Percentiles rank a stretch among this genome's conserved stretches.
Conservation (phyloP, 2,329 filamentous ascomycete genomes). For the Penicillium verrucosum region DNA sequence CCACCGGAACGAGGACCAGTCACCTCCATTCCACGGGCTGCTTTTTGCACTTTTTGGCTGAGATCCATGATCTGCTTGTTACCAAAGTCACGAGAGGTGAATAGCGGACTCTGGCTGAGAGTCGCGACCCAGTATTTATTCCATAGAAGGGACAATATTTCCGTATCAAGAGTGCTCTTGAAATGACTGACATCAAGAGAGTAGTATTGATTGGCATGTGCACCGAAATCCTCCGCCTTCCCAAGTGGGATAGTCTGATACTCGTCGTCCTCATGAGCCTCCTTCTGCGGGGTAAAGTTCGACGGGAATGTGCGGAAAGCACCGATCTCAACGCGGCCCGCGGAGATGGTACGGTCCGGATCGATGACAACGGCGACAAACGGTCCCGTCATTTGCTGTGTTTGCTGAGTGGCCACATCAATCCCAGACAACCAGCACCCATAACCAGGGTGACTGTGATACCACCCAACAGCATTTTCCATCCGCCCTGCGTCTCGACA, state of each 20-base stretch:
- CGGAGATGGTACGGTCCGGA: constrained; percentile 89
- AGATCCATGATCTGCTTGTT: constrained; percentile 91
- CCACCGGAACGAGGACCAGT: constrained; percentile 29
- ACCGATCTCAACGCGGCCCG: constrained; percentile 94
- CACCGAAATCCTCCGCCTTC: constrained; percentile 94
- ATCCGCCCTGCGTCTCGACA: constrained; percentile 72
- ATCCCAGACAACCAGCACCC: constrained; percentile 98
- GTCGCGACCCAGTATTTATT: constrained; percentile 98
- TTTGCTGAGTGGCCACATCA: constrained; percentile 82
- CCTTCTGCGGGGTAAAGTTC: constrained; percentile 59
- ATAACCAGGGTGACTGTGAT: constrained; percentile 95
- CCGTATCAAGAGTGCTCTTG: constrained; percentile 85
- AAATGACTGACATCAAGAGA: constrained; percentile 87
- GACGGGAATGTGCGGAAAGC: constrained; percentile 90
- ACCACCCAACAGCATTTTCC: constrained; percentile 97
- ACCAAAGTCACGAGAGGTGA: constrained; percentile 88
- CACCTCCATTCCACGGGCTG: constrained; percentile 46
- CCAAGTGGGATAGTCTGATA: constrained; percentile 69
- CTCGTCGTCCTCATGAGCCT: constrained; percentile 46
- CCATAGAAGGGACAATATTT: constrained; percentile 85
- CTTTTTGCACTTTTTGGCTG: constrained; percentile 73
- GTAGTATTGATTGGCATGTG: constrained; percentile 88
- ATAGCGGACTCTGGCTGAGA: constrained; percentile 81
- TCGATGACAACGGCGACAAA: constrained; percentile 96
- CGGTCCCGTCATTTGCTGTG: constrained; percentile 87